Evolutionary conservation across 371 early-diverging fungal species (phyloP), one percentile per base, ranked within the genome.

Genomic region (Actinomucor elegans): DNA sequence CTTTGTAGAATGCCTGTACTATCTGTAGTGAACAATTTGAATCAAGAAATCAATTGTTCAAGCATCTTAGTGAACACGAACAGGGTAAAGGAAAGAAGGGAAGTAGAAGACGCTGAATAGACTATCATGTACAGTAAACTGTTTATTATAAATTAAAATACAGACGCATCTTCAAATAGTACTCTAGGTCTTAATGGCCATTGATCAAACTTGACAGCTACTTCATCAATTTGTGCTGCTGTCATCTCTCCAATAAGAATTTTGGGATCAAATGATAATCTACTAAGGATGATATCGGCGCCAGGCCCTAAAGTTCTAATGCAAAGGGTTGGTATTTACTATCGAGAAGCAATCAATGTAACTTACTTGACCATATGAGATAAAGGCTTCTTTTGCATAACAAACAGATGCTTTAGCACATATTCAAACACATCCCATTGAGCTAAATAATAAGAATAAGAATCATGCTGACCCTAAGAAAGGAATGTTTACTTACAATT

Each of bases 1-100:
- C 2, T 17, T 12, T 44, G 35, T 50, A 64, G 55, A 57, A 67
- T 29, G 55, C 44, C 12, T 93, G 93, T 66, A 86, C 86, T 48
- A 85, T 88, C 0, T 93, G 93, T 63, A 52, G 58, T 1, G 72
- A 64, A 7, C 65, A 55, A 27, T 92, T 86, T 69, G 48, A 73
- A 10, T 76, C 86, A 9, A 75, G 88, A 43, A 90, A 85, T 54
- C 81, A 84, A 55, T 64, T 93, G 4, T 93, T 92, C 69, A 62
- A 67, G 1, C 93, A 93, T 57, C 84, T 92, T 44, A 83, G 86
- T 45, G 69, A 55, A 12, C 18, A 42, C 20, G 7, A 41, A 10
- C 46, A 49, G 20, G 12, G 15, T 7, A 53, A 48, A 53, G 33
- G 29, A 12, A 50, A 50, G 10, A 57, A 57, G 12, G 50, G 50